phyloP scores from a whole-genome alignment of 441 rosid genomes.

The Erodium texanum region DNA sequence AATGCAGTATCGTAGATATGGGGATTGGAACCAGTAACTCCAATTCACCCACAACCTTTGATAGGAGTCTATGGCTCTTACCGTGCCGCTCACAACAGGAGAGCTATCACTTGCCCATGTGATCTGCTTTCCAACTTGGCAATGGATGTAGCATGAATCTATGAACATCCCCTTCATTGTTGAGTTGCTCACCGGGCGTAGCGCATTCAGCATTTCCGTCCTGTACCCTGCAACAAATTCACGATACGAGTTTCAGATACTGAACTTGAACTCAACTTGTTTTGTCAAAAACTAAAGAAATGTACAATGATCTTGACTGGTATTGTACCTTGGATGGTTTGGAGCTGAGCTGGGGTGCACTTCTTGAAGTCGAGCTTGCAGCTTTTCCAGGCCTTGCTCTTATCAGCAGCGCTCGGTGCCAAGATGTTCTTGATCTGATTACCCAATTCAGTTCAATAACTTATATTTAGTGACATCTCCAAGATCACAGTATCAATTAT shows the following conservation, averaged over 20 bases:
- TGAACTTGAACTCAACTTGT: too few species aligned
- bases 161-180: conserved; percentile 61
- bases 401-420: conserved; percentile 75
- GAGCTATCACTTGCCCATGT: conserved; percentile 61
- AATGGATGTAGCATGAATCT: conserved; percentile 78
- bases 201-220: conserved; percentile 48
- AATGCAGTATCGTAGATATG: too few species aligned
- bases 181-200: conserved; percentile 39
- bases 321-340: conserved; percentile 55
- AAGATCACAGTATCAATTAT: too few species aligned
- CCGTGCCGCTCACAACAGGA: conserved; percentile 45
- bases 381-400: conserved; percentile 58
- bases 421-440: conserved; percentile 69
- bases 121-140: conserved; percentile 66
- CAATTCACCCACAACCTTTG: too few species aligned
- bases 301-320: too few species aligned
- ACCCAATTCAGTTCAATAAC: background rate
- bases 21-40: too few species aligned
- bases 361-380: conserved; percentile 78
- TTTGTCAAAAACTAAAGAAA: too few species aligned
- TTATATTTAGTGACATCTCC: too few species aligned
- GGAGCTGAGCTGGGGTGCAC: conserved; percentile 55
- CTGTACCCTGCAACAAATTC: conserved; percentile 55
- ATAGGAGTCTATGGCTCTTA: too few species aligned
- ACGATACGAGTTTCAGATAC: too few species aligned